phyloP scores from a whole-genome alignment of 2,329 filamentous ascomycete genomes.

The Macrophomina tecta region DNA sequence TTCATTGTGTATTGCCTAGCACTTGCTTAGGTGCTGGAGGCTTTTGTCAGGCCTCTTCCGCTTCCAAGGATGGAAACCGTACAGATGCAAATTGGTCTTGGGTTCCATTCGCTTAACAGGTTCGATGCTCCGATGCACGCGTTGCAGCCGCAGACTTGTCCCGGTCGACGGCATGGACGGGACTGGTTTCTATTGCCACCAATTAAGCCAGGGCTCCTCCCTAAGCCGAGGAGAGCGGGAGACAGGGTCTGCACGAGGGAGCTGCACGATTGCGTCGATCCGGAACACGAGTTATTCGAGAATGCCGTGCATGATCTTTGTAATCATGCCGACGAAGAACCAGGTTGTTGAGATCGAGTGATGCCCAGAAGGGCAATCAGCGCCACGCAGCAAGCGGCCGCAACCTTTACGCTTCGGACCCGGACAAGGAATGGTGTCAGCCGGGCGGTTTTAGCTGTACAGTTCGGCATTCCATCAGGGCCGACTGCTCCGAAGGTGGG shows the following conservation, averaged over 20 bases:
- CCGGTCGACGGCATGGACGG: neutral
- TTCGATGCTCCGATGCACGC: neutral
- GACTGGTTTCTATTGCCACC: neutral
- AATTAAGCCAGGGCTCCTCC: neutral
- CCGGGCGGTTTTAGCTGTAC: neutral
- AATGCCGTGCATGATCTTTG: neutral
- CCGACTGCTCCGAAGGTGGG: neutral
- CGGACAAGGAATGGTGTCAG: neutral
- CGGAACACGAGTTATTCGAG: neutral
- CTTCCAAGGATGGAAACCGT: neutral
- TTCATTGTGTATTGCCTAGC: too few species aligned
- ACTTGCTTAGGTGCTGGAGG: neutral
- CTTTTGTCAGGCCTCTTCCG: neutral
- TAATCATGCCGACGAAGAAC: neutral
- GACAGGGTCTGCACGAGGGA: neutral
- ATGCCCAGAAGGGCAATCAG: neutral
- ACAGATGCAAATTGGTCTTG: neutral
- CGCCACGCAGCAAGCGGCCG: neutral
- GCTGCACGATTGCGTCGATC: neutral
- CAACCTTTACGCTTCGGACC: neutral
- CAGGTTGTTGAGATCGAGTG: conserved; percentile 15
- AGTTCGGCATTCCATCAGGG: neutral
- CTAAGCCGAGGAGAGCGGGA: neutral
- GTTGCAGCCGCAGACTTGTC: neutral
- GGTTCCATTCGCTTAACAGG: conserved; percentile 3